Conservation (phyloP, 2,329 filamentous ascomycete species). For the Achaetomium macrosporum region DNA sequence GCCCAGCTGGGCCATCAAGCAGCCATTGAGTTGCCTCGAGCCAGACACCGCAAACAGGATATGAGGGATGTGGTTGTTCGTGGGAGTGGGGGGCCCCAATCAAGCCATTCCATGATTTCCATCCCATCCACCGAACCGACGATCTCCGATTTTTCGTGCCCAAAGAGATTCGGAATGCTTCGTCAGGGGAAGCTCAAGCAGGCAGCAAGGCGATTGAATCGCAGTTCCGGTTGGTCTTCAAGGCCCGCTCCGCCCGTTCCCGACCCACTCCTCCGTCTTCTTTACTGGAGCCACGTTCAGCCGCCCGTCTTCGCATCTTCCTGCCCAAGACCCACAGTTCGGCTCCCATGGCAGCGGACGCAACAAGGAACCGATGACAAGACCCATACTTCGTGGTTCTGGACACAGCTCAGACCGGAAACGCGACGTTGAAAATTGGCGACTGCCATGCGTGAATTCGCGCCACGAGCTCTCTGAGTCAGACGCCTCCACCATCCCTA, state of each 20-base stretch:
- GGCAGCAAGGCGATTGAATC: conserved; percentile 12
- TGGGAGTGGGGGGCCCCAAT: background rate
- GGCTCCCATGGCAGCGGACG: conserved; percentile 21
- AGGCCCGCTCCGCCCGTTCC: conserved; percentile 21
- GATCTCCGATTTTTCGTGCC: conserved; percentile 17
- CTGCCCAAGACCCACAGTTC: conserved; percentile 32
- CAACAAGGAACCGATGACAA: conserved; percentile 27
- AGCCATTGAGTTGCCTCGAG: conserved; percentile 6
- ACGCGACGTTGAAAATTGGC: conserved; percentile 4
- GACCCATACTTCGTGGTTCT: background rate
- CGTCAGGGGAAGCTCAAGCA: conserved; percentile 6
- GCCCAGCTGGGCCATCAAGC: conserved; percentile 12
- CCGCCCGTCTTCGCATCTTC: conserved; percentile 25
- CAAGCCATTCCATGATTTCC: conserved; percentile 6
- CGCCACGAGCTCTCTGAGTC: conserved; percentile 2
- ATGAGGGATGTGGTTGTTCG: conserved; percentile 1
- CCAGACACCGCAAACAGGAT: conserved; percentile 10
- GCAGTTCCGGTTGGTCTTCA: conserved; percentile 24
- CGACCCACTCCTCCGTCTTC: conserved; percentile 15
- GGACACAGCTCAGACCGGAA: conserved; percentile 9
- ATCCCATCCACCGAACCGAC: conserved; percentile 9
- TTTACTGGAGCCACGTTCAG: conserved; percentile 37
- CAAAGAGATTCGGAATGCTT: conserved; percentile 13
- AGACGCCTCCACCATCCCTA: conserved; percentile 17
- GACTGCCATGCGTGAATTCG: conserved; percentile 2